Base-by-base conservation (phyloP, 805 yeast genomes). In the Candida andamanensis region DNA sequence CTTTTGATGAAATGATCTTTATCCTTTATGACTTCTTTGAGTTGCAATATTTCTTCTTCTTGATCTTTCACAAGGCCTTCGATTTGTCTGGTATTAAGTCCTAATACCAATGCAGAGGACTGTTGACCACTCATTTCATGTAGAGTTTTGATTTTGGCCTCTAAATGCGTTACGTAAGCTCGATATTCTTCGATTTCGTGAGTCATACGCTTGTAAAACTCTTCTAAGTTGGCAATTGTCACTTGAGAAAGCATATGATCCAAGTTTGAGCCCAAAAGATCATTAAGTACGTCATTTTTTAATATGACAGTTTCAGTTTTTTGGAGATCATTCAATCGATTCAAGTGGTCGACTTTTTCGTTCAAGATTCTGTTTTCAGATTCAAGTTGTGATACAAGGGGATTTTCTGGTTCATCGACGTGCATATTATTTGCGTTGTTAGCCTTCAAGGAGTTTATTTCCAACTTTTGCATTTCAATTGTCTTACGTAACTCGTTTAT, bases 1-100 rank as follows among this genome's bases (percentile, higher is more conserved):
- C 90, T 86, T 38, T 72, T 75, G 36, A 87, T 83, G 41, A 87
- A 79, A 28, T 78, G 77, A 44, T 86, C 95, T 53, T 86, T 87
- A 41, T 82, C 84, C 28, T 72, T 69, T 23, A 84, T 47, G 26
- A 72, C 66, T 30, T 75, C 80, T 45, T 72, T 70, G 42, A 89
- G 61, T 30, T 78, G 85, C 28, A 58, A 45, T 10, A 87, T 74
- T 46, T 83, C 90, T 29, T 78, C 85, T 36, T 74, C 79, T 43
- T 78, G 80, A 26, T 79, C 83, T 39, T 66, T 65, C 35, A 78
- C 46, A 6, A 76, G 44, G 19, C 56, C 49, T 16, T 58, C 58
- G 19, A 50, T 16, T 33, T 29, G 46, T 26, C 43, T 32, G 19
- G 32, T 39, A 26, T 26, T 39, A 17, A 41, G 29, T 1, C 41